Evolutionary conservation across 129 eudicot species (phyloP), one percentile per base, ranked within the genome.

Genomic region (Flaveria trinervia): DNA sequence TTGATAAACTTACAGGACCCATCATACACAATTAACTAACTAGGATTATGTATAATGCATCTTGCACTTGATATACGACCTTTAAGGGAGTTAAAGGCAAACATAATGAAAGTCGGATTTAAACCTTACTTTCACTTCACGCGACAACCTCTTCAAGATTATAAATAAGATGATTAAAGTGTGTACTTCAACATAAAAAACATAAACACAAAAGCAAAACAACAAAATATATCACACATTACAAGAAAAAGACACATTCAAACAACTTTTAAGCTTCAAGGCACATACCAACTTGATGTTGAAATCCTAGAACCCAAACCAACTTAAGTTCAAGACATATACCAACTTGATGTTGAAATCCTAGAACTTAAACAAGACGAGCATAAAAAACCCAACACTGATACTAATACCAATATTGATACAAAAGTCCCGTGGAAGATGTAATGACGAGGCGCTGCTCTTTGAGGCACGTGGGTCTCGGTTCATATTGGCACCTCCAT

Each of bases 401-500:
- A 52, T 15, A 17, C 82, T 2, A 39, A 22, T 20, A 59, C 73
- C 11, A 0, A 16, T 13, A 17, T 76, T 2, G 33, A 18, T 12
- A 52, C 16, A 65, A 26, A 72, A 39, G 18, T 12, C 48, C 60
- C 50, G 11, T 52, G 46, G 17, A 52, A 28, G 50, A 2, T 65
- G 67, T 14, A 73, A 65, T n/a, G 74, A 51, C 15, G 74, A 39
- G 44, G 83, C 50, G 39, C 20, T 55, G 43, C 45, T 72, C 73
- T 73, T 80, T 1, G 74, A 41, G 30, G 20, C 5, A 56, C 14
- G 74, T 25, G 83, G 79, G 16, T 65, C 74, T 8, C 39, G 79
- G 23, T 80, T 43, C 49, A 80, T 72, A 44, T 72, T 73, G 8
- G 57, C 79, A 23, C 79, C 79, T 52, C 83, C 83, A 56, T 72